Evolutionary conservation across 352 stramenopile species (phyloP), one percentile per base, ranked within the genome.

Genomic region (Globisporangium viniferum): DNA sequence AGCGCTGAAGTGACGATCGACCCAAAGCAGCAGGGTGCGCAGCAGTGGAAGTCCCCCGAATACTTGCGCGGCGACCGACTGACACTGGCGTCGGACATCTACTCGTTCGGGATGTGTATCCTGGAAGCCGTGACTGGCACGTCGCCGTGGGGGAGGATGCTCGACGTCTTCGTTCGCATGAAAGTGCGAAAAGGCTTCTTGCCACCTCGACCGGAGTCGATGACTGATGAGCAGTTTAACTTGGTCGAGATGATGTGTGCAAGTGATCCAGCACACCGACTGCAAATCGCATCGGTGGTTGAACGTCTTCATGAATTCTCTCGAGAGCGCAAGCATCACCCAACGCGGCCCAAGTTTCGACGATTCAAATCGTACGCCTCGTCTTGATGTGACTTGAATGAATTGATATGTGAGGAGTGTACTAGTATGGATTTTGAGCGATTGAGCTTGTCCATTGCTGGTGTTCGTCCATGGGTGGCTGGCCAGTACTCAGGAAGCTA

Each of bases 81-180:
- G 41, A 62, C 56, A 9, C 24, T 62, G 18, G 56, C 56, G n/a
- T 64, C 59, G 2, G 66, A 67, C 24, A 35, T 72, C 6, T 72
- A 67, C 29, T 64, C 66, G 6, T 59, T 72, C n/a, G 66, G 66
- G 3, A 63, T 72, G 66, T 67, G 59, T 24, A 63, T 72, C 35
- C 15, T 67, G n/a, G 66, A 72, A 53, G 66, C 59, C 8, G 54
- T 64, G 18, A 68, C 66, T 7, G 59, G 44, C 20, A 51, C 22
- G 15, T 18, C 56, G 8, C 56, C 56, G 10, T 62, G 56, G 56
- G 56, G 56, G 31, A 49, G 56, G 5, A 62, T 62, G 27, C 31
- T 44, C 24, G 56, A 62, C 33, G 56, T 62, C 56, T 39, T 62
- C 7, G 56, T 62, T n/a, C 35, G 56, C 24, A 39, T 62, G 36